Base-by-base conservation (phyloP, 805 yeast genomes). In the Komagataella kurtzmanii region DNA sequence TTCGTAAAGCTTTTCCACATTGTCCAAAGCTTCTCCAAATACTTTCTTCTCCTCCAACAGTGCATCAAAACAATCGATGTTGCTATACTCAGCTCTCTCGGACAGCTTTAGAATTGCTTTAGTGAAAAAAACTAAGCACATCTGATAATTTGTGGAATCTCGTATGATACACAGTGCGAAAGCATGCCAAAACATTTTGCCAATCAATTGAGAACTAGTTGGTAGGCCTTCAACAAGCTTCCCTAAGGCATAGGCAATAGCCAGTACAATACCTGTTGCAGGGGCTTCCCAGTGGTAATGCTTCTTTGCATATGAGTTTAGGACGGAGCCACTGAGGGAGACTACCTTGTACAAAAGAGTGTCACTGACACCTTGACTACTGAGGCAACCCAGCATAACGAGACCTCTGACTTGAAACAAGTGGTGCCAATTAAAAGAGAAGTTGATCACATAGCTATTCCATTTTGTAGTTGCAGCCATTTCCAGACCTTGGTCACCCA, bases 341-440 rank as follows among this genome's bases (percentile, higher is more conserved):
- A 17, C 75, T 63, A 43, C 66, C 68, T 52, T 68, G 59, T 45
- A 75, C 40, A 30, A 77, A 57, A 69, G 59, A n/a, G 71, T 69
- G 57, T 82, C 86, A 49, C 79, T 77, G 23, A 84, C 76, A 24
- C 88, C 88, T 10, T 71, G 66, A 54, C 77, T 77, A 0, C 87
- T 75, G 47, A 88, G 63, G 44, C 83, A 78, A 45, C 96, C 93
- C 17, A 86, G 71, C 5, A 85, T 75, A 55, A 86, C 68, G 55
- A 83, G 67, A 0, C 89, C 86, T 51, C 91, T 71, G 4, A 79
- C 77, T 57, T 85, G 86, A 49, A 85, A 71, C 44, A 81, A 75
- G 0, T 87, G 77, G 23, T 73, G 71, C 3, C 70, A 65, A 48
- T 70, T 67, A 59, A 81, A 80, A 0, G 86, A 81, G 17, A 85